Conservation (phyloP, 768 basidiomycete species). For the Collybia mongolica region DNA sequence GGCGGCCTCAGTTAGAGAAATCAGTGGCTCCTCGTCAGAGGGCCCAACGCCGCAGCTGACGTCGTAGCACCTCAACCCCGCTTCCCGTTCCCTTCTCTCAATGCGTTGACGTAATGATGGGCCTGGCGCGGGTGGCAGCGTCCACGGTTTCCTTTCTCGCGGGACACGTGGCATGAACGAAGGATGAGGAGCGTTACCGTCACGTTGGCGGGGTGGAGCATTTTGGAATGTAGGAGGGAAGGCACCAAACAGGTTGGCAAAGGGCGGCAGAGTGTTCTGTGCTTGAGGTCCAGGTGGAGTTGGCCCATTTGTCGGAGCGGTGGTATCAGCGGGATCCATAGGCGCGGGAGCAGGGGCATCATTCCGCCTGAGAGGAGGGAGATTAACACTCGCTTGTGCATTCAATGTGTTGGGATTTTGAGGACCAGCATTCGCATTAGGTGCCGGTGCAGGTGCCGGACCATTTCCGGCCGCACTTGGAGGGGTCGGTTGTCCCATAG, state of each 20-base stretch:
- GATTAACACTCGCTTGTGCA: background rate
- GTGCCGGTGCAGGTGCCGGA: background rate
- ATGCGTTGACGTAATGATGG: conserved; percentile 70
- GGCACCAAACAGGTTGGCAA: background rate
- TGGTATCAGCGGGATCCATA: no score
- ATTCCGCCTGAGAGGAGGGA: no score
- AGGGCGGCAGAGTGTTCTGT: background rate
- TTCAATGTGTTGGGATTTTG: background rate
- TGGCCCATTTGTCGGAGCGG: background rate
- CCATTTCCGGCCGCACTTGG: conserved; percentile 1
- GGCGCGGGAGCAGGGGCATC: no score
- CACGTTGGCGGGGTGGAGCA: background rate
- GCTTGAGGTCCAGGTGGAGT: background rate
- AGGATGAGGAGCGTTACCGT: conserved; percentile 16
- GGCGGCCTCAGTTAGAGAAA: conserved; percentile 24
- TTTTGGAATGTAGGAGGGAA: background rate
- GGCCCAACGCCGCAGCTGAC: conserved; percentile 74
- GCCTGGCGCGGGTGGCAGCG: conserved; percentile 62
- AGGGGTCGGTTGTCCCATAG: background rate
- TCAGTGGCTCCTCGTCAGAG: conserved; percentile 65
- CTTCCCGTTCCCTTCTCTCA: conserved; percentile 70
- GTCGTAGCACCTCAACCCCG: conserved; percentile 71
- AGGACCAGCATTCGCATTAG: background rate
- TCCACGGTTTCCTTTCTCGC: conserved; percentile 49
- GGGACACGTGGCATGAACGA: conserved; percentile 16